Evolutionary conservation across 306 rosid species (phyloP).

Genomic region (Begonia loranthoides): DNA sequence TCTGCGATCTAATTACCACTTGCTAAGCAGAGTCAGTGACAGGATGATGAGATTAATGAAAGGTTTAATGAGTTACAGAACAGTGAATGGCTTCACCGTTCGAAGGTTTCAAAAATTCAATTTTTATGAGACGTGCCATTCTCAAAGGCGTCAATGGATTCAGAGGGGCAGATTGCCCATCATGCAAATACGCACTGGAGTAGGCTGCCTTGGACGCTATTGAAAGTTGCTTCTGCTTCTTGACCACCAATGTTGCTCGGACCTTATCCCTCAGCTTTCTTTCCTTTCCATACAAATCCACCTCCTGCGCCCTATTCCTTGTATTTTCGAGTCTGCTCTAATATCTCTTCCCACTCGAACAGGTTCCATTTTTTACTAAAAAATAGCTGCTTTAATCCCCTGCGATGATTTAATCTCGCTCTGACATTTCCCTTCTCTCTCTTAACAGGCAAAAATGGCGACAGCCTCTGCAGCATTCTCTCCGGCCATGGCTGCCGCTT

Average conservation of each 20-base stretch:
- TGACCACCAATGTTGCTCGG: conserved; percentile 37
- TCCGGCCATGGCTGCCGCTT: conserved; percentile 34
- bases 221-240: conserved; percentile 6
- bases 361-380: background rate
- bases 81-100: too few species aligned
- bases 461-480: conserved; percentile 39
- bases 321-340: conserved; percentile 11
- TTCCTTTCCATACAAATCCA: conserved; percentile 13
- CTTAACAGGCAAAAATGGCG: conserved; percentile 35
- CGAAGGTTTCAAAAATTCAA: too few species aligned
- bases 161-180: too few species aligned
- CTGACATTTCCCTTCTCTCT: background rate
- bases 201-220: too few species aligned
- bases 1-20: too few species aligned
- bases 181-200: too few species aligned
- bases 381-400: too few species aligned
- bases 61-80: too few species aligned
- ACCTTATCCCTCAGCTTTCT: conserved; percentile 43
- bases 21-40: too few species aligned
- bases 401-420: background rate
- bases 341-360: background rate
- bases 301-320: conserved; percentile 6
- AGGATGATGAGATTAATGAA: too few species aligned
- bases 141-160: too few species aligned
- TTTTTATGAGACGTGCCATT: too few species aligned